A percentile compares a stretch with the other conserved stretches of the same genome.
Conservation (phyloP, 768 basidiomycete genomes). For the Termitomyces eurrhizus region DNA sequence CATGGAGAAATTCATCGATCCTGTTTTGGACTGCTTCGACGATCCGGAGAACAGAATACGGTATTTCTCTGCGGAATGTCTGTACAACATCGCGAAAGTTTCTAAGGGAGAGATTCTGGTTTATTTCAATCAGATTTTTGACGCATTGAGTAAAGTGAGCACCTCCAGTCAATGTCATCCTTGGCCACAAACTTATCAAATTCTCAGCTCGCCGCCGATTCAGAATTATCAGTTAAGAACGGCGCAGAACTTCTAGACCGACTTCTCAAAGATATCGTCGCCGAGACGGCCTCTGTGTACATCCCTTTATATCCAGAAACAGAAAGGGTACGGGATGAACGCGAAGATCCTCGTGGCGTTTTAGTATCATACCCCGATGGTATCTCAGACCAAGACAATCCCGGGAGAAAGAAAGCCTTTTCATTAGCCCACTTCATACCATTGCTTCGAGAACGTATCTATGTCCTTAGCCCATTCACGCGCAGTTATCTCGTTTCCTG, state of each 20-base stretch:
- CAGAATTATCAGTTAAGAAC: conserved; percentile 95
- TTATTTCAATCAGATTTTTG: conserved; percentile 98
- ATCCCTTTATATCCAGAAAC: conserved; percentile 85
- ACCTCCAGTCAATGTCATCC: not conserved
- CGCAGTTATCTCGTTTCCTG: conserved; percentile 95
- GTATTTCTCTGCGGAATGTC: conserved; percentile 96
- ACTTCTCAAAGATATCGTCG: conserved; percentile 96
- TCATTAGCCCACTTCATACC: conserved; percentile 95
- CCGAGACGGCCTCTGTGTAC: conserved; percentile 93
- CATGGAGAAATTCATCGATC: conserved; percentile 89
- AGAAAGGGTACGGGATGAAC: conserved; percentile 60
- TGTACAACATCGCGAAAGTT: conserved; percentile 98
- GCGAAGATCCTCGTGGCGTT: conserved; percentile 54
- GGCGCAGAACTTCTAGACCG: conserved; percentile 96
- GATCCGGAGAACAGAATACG: conserved; percentile 93
- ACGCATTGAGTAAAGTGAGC: conserved; percentile 90
- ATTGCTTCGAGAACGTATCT: conserved; percentile 86
- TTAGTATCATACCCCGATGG: conserved; percentile 64
- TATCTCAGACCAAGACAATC: conserved; percentile 33
- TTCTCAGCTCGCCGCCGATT: conserved; percentile 87
- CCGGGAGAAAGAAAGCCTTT: conserved; percentile 70
- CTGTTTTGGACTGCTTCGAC: conserved; percentile 86
- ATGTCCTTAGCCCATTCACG: conserved; percentile 94
- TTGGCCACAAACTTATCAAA: not conserved
- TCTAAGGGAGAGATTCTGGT: conserved; percentile 95